Base-by-base conservation (phyloP, 805 yeast species). In the Teunomyces funiuensis region DNA sequence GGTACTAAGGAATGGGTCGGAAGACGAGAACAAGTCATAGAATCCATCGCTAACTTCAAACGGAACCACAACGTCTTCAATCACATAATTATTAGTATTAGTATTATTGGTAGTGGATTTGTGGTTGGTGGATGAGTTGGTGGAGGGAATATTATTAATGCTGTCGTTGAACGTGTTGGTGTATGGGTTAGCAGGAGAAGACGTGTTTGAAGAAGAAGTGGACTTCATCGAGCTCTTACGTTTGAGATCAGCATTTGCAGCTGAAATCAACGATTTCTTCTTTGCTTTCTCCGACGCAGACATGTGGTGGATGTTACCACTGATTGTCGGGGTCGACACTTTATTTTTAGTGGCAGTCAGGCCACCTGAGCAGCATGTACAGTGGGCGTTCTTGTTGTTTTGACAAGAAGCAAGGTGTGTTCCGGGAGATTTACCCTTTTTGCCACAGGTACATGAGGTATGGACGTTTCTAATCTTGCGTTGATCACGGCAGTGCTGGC, bases 401-500 rank as follows among this genome's bases (percentile, higher is more conserved):
- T 51, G 51, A 46, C 73, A 68, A 39, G 66, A 52, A 27, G 71
- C 54, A 28, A 63, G 55, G 51, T 71, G 72, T 37, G 51, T 50
- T 9, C 66, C 61, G 45, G 65, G 66, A 37, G 67, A 50, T 60
- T 72, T 61, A 42, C 78, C 65, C 46, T 73, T 70, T 49, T 78
- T 73, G 8, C 82, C 81, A 67, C 96, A 88, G 3, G 79, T 71
- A 62, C 98, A 88, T 15, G 75, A 61, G 5, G 77, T 77, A 57
- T 86, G 93, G 2, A 80, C 68, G 52, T 83, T 80, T 51, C 82
- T 83, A 46, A 71, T 57, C 55, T 80, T 82, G 27, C 96, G 69
- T 50, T 82, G 77, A 43, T 83, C 88, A 47, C 88, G 81, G 59
- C 96, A 91, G 58, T 86, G 95, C 28, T 76, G 71, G 57, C 98